Evolutionary conservation across 306 rosid genomes (phyloP).

Genomic region (Acacia crassicarpa): DNA sequence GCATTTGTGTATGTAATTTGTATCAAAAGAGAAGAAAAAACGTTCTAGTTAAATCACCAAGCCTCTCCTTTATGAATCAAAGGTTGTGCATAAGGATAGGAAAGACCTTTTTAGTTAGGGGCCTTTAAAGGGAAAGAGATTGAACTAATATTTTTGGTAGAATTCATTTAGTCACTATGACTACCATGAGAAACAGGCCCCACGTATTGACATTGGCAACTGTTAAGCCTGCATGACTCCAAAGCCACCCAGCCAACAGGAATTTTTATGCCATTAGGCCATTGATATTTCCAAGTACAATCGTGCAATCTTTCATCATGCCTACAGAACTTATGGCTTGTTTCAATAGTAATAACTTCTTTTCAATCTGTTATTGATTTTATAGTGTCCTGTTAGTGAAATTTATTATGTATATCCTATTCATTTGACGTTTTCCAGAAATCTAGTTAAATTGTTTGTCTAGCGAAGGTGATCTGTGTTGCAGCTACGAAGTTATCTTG

Average conservation of each 20-base stretch:
- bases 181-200: not conserved
- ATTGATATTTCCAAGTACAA: not conserved
- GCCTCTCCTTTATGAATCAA: not conserved
- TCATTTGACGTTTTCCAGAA: constrained; percentile 17
- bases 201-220: not conserved
- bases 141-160: not conserved
- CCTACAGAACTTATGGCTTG: not conserved
- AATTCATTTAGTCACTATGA: constrained; percentile 8
- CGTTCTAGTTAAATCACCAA: not conserved
- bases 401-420: not conserved
- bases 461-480: constrained; percentile 5
- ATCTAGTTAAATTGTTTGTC: not conserved
- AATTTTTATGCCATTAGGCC: constrained; percentile 1
- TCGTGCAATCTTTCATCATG: not conserved
- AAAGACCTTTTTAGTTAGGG: not conserved
- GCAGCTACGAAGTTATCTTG: not conserved
- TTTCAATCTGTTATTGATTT: constrained; percentile 2
- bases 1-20: not conserved
- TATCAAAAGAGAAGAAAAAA: not conserved
- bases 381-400: not conserved
- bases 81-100: not conserved
- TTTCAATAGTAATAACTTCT: not conserved
- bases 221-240: not conserved
- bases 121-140: not conserved
- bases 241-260: no score